Conservation (phyloP, 164 flowering plant genomes). For the Stephania cephalantha region DNA sequence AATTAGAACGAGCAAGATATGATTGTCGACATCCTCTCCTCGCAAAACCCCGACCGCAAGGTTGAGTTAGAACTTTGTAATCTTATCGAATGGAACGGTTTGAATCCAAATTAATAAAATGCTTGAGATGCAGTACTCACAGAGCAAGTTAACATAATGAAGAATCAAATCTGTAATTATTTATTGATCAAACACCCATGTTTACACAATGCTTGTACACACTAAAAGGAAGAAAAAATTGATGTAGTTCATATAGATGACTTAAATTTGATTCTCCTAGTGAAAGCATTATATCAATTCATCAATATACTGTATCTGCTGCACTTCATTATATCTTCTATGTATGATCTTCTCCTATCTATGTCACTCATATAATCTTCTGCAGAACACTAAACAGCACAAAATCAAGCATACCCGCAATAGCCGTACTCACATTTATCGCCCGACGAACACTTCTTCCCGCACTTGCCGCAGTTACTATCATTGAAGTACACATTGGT, state of each 20-base stretch:
- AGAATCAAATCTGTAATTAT: constrained; percentile 1
- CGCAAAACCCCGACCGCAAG: no score
- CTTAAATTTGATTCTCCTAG: neutral
- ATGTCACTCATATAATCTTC: neutral
- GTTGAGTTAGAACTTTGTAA: no score
- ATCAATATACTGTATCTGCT: neutral
- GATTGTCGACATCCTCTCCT: no score
- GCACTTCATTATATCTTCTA: constrained; percentile 2
- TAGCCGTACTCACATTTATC: constrained; percentile 38
- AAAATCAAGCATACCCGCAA: constrained; percentile 50
- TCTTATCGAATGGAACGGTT: no score
- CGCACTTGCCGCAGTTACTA: constrained; percentile 53
- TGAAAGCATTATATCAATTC: neutral
- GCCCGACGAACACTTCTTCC: constrained; percentile 31
- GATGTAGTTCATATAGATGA: neutral
- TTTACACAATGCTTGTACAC: constrained; percentile 16
- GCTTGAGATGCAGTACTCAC: neutral
- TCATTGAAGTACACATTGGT: constrained; percentile 22
- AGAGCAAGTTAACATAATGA: neutral
- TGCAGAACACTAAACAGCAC: neutral
- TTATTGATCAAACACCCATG: constrained; percentile 10
- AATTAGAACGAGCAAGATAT: no score
- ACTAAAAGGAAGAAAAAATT: neutral
- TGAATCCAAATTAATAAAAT: neutral
- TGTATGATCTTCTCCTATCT: neutral